A percentile compares a stretch with the other conserved stretches of the same genome.
phyloP scores from a whole-genome alignment of 768 basidiomycete genomes.

The Termitomyces sp. region DNA sequence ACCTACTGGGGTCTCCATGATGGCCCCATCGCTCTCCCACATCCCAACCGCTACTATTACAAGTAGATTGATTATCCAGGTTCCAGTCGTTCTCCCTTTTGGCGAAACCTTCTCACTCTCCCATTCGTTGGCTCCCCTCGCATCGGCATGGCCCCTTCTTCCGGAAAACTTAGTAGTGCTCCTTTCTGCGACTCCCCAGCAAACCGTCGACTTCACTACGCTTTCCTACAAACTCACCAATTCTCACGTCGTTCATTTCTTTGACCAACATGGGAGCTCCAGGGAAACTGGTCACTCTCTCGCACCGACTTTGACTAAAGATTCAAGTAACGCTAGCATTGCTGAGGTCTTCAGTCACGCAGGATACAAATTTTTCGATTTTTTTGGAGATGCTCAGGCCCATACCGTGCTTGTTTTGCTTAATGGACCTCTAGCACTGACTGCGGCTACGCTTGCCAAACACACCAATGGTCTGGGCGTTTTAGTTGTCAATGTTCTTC shows the following conservation, averaged over 20 bases:
- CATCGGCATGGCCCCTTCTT: constrained; percentile 52
- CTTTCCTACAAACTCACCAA: constrained; percentile 66
- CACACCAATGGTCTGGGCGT: constrained; percentile 50
- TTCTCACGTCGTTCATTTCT: constrained; percentile 80
- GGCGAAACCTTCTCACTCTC: constrained; percentile 66
- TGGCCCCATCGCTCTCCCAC: constrained; percentile 74
- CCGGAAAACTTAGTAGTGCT: constrained; percentile 66
- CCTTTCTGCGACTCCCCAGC: constrained; percentile 80
- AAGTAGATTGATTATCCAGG: constrained; percentile 76
- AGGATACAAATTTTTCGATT: constrained; percentile 76
- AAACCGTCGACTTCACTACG: constrained; percentile 70
- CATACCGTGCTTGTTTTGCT: constrained; percentile 61
- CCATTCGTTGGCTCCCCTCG: constrained; percentile 69
- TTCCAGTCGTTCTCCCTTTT: constrained; percentile 66
- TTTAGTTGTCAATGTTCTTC: constrained; percentile 70
- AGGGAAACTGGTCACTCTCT: constrained; percentile 68
- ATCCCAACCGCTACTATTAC: constrained; percentile 57
- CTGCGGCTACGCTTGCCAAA: constrained; percentile 46
- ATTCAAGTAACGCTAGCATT: constrained; percentile 26
- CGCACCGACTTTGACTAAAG: constrained; percentile 27
- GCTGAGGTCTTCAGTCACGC: constrained; percentile 45
- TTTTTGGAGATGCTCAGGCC: constrained; percentile 60
- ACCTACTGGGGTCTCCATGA: constrained; percentile 74
- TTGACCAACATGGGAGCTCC: constrained; percentile 78
- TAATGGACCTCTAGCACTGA: constrained; percentile 73